These are phyloP conservation scores for Paraphaeosphaeria sporulosa DNA, from an alignment of 2,329 filamentous ascomycete species.

Conservation along the genomic window DNA sequence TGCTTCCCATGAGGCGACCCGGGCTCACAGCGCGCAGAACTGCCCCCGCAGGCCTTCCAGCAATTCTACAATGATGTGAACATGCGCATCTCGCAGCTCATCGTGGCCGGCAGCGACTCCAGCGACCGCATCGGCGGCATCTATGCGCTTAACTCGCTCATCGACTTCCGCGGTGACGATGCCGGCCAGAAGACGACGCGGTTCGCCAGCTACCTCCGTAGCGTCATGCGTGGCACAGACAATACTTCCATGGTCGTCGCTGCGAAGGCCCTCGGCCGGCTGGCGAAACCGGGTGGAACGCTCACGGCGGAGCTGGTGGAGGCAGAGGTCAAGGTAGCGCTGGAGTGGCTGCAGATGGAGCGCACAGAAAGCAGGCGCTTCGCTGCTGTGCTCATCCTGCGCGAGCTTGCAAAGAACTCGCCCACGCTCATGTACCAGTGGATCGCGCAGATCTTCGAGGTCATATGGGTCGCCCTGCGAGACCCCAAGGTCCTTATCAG, in stretches of 20 bases:
- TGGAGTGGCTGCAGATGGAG: conserved; percentile 97
- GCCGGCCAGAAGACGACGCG: conserved; percentile 91
- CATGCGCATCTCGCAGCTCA: conserved; percentile 72
- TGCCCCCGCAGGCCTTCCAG: conserved; percentile 79
- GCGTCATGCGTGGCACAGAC: conserved; percentile 88
- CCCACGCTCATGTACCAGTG: conserved; percentile 96
- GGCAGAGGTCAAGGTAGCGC: conserved; percentile 92
- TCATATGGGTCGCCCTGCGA: conserved; percentile 93
- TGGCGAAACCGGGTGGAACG: conserved; percentile 91
- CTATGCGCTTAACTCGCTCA: conserved; percentile 87
- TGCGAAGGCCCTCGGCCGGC: conserved; percentile 84
- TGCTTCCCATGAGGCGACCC: conserved; percentile 20
- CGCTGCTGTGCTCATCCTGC: conserved; percentile 87
- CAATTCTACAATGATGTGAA: conserved; percentile 73
- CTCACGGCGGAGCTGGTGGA: conserved; percentile 95
- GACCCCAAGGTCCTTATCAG: conserved; percentile 91
- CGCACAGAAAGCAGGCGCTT: conserved; percentile 92
- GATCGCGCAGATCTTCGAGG: conserved; percentile 92
- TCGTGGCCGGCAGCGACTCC: conserved; percentile 84
- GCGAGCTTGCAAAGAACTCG: conserved; percentile 90
- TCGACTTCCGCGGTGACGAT: conserved; percentile 97
- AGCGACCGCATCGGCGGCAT: conserved; percentile 91
- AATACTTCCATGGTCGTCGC: conserved; percentile 89
- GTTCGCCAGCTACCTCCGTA: conserved; percentile 89
- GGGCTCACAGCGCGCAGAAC: conserved; percentile 63